These are phyloP conservation scores for Cicer bijugum DNA, from an alignment of 306 rosid species.

Conservation along the genomic window DNA sequence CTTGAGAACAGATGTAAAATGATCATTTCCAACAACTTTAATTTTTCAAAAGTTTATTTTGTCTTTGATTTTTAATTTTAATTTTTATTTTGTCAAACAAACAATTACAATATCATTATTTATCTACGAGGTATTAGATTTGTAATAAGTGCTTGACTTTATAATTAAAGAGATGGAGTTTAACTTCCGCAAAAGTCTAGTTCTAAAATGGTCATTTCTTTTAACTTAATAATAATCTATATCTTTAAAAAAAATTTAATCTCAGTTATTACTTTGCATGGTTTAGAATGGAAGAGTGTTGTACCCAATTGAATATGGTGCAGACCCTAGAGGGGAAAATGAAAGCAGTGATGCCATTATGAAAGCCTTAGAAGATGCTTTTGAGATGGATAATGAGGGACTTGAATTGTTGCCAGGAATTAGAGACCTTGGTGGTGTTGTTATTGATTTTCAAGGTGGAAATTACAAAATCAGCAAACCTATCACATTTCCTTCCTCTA, in stretches of 20 bases:
- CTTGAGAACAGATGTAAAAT: too few species aligned
- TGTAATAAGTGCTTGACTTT: too few species aligned
- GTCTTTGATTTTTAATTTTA: too few species aligned
- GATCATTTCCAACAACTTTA: too few species aligned
- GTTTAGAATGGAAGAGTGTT: slow-evolving; percentile 52
- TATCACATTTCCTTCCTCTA: slow-evolving; percentile 51
- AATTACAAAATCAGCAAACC: slow-evolving; percentile 59
- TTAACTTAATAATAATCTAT: too few species aligned
- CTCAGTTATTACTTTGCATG: background rate
- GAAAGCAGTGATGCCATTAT: slow-evolving; percentile 60
- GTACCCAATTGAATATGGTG: slow-evolving; percentile 59
- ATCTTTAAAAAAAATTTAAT: background rate
- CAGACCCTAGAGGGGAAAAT: slow-evolving; percentile 57
- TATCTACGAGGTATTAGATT: too few species aligned
- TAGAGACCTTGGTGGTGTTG: slow-evolving; percentile 61
- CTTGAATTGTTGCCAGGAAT: slow-evolving; percentile 54
- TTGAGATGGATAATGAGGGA: slow-evolving; percentile 40
- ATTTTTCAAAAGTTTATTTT: too few species aligned
- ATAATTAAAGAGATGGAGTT: too few species aligned
- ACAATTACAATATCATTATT: background rate
- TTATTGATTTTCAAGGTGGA: slow-evolving; percentile 65
- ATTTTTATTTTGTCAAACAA: too few species aligned
- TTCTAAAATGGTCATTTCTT: too few species aligned
- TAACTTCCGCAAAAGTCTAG: too few species aligned
- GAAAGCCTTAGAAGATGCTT: slow-evolving; percentile 52